Evolutionary conservation across 345 rosid species (phyloP).

Genomic region (thale cress (Arabidopsis thaliana)): TAIR10.1 NC_003070.9:11420501-11421000

Average conservation of each 20-base stretch:
- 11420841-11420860: conserved; percentile 19
- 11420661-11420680: conserved; percentile 1
- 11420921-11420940: background rate
- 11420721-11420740: background rate
- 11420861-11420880: conserved; percentile 6
- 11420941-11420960: conserved; percentile 10
- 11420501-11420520: background rate
- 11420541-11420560: conserved; percentile 1
- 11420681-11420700: conserved; percentile 26
- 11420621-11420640: background rate
- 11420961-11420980: conserved; percentile 30
- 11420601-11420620: background rate
- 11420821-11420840: background rate
- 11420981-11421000: background rate
- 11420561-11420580: background rate
- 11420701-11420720: conserved; percentile 37
- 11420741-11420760: conserved; percentile 8
- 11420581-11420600: conserved; percentile 7
- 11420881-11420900: background rate
- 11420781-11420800: conserved; percentile 15
- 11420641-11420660: conserved; percentile 14
- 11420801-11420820: conserved; percentile 9
- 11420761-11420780: conserved; percentile 26
- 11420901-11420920: conserved; percentile 1
- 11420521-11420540: background rate